Base-by-base conservation (phyloP, 1,284 basidiomycete species). In the Ustilago shanxiensis region DNA sequence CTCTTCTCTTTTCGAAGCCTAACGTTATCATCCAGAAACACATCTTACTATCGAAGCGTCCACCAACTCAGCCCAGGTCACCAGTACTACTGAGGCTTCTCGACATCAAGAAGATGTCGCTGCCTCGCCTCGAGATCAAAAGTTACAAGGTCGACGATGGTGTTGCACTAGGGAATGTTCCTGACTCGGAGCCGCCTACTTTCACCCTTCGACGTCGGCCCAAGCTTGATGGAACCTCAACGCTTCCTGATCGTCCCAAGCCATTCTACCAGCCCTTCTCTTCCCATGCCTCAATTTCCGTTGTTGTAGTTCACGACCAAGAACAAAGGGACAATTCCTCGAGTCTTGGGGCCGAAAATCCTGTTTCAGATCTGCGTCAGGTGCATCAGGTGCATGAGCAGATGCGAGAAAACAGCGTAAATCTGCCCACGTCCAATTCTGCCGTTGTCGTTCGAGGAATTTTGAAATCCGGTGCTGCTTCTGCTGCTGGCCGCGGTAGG, bases 111-210 rank as follows among this genome's bases (percentile, higher is more conserved):
- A 35, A 28, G 13, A 44, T 50, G 41, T 44, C 51, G 1, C 50
- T 49, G 7, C 56, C 29, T 0, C 55, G 52, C 5, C 45, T 69
- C 6, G 49, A 63, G n/a, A 63, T 37, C 31, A 69, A 63, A 35
- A 51, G 39, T 51, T 33, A 51, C 13, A 37, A 41, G 7, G 45
- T 63, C 29, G 66, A 69, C 31, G 60, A 69, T 20, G 60, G 58
- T 28, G 45, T 61, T 8, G 49, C 51, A 3, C 28, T 35, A 3
- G 11, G 18, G 2, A 9, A 24, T 28, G 4, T 31, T 22, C n/a
- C 44, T 7, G 41, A 11, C n/a, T 11, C 3, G 9, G 56, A 69
- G 18, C 50, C 33, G 2, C 56, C 56, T 11, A 62, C 66, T 9
- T 68, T 63, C 56, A 45, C 44, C 18, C 22, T n/a, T n/a, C 44